phyloP scores from a whole-genome alignment of 2,329 filamentous ascomycete species.

The Parastagonospora avenae region DNA sequence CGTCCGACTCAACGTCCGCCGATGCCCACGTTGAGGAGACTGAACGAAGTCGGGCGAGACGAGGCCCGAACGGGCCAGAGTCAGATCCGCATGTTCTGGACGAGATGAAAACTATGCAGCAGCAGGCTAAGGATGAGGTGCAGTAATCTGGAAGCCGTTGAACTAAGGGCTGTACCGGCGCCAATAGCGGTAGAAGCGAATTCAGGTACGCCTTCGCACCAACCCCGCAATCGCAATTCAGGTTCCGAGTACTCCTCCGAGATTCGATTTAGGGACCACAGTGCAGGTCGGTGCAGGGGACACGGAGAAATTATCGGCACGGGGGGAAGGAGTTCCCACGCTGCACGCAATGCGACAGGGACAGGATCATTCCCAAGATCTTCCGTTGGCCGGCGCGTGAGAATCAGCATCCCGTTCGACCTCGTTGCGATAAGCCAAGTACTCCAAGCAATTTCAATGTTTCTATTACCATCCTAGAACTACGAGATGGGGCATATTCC shows the following conservation, averaged over 20 bases:
- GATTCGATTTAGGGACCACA: not conserved
- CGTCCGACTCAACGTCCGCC: conserved; percentile 22
- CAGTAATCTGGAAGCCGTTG: not conserved
- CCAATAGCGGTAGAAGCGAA: not conserved
- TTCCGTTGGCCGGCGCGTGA: not conserved
- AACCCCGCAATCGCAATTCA: not conserved
- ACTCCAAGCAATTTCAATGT: not conserved
- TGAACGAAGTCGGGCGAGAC: conserved; percentile 23
- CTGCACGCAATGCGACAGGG: too few relatives aligned
- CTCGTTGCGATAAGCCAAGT: not conserved
- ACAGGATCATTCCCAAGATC: not conserved
- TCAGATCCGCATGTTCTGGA: conserved; percentile 36
- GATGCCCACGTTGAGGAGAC: conserved; percentile 40
- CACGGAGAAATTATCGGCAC: not conserved
- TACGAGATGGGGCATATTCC: not conserved
- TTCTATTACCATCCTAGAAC: not conserved
- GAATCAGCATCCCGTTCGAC: not conserved
- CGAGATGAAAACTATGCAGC: conserved; percentile 27
- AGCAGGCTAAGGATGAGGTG: not conserved
- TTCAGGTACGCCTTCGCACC: not conserved
- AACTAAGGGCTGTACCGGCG: not conserved
- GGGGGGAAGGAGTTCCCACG: too few relatives aligned
- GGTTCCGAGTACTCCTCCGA: not conserved
- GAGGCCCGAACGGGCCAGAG: conserved; percentile 22
- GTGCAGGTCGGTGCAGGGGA: not conserved